Percentiles rank a stretch among this genome's conserved stretches.
These are phyloP conservation scores for Pachyrhizus erosus DNA, from an alignment of 306 rosid species.

Conservation along the genomic window DNA sequence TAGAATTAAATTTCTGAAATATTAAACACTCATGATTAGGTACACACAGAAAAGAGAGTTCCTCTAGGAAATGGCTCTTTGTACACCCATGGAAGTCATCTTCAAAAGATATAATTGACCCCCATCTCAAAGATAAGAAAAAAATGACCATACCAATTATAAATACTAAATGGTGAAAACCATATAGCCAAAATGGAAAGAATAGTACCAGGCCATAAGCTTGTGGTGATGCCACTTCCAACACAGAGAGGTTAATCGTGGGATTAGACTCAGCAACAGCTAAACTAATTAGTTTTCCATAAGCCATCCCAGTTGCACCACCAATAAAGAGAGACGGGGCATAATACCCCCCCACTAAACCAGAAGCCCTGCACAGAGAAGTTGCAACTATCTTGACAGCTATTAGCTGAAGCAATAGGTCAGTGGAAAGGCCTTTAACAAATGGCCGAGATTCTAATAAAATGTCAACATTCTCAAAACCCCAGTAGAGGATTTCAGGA, in stretches of 20 bases:
- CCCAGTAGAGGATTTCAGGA: constrained; percentile 96
- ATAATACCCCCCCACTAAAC: constrained; percentile 94
- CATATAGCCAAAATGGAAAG: constrained; percentile 33
- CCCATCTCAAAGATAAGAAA: constrained; percentile 16
- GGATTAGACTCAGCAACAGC: constrained; percentile 67
- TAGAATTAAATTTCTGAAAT: constrained; percentile 1
- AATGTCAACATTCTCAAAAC: constrained; percentile 92
- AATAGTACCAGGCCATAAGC: constrained; percentile 93
- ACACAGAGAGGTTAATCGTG: constrained; percentile 61
- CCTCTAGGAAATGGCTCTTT: constrained; percentile 36
- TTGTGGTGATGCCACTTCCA: constrained; percentile 96
- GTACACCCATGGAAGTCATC: constrained; percentile 25
- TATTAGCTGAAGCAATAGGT: constrained; percentile 78
- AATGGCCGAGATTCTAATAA: constrained; percentile 92
- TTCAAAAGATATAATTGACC: constrained; percentile 33
- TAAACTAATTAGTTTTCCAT: constrained; percentile 75
- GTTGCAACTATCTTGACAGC: constrained; percentile 85
- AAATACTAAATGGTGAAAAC: constrained; percentile 28
- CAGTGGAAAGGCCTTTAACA: constrained; percentile 75
- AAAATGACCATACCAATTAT: constrained; percentile 22
- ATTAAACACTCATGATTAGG: constrained; percentile 4
- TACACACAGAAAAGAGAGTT: not conserved
- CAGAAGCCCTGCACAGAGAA: constrained; percentile 90
- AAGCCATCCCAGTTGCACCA: constrained; percentile 95
- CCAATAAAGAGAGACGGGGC: constrained; percentile 97